Evolutionary conservation across 345 rosid species (phyloP).

Genomic region (Diplotaxis tenuifolia): DNA sequence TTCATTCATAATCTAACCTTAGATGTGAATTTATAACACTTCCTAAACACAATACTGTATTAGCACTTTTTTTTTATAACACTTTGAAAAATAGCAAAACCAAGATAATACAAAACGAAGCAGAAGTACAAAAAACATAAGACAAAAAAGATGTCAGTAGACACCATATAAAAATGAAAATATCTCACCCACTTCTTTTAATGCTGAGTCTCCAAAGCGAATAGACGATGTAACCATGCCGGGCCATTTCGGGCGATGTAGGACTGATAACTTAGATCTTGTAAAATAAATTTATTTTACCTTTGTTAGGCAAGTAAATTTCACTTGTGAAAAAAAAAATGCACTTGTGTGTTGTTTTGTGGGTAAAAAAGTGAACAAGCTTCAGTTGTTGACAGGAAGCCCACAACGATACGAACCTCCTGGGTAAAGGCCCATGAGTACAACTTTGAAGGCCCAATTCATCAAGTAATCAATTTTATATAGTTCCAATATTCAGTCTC

Average conservation of each 20-base stretch:
- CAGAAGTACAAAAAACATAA: too few relatives aligned
- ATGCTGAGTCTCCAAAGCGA: too few relatives aligned
- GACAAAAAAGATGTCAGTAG: too few relatives aligned
- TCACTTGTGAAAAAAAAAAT: too few relatives aligned
- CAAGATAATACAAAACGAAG: too few relatives aligned
- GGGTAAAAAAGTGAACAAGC: background rate
- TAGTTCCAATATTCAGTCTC: background rate
- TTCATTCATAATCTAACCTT: background rate
- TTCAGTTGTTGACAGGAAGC: background rate
- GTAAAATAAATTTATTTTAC: background rate
- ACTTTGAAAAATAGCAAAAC: too few relatives aligned
- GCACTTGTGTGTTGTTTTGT: background rate
- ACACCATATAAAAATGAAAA: too few relatives aligned
- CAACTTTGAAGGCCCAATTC: background rate
- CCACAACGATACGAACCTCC: background rate
- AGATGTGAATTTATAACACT: background rate
- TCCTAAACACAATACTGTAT: background rate
- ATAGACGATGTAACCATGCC: too few relatives aligned
- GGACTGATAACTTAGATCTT: too few relatives aligned
- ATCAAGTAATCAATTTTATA: background rate
- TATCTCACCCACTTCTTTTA: too few relatives aligned
- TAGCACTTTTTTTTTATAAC: too few relatives aligned
- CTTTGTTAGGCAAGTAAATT: background rate
- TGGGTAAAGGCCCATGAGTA: constrained; percentile 1
- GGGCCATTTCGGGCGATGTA: too few relatives aligned